A percentile compares a stretch with the other conserved stretches of the same genome.
Evolutionary conservation across 208 protist species (phyloP).

Genomic region (Leptomonas pyrrhocoris): DNA sequence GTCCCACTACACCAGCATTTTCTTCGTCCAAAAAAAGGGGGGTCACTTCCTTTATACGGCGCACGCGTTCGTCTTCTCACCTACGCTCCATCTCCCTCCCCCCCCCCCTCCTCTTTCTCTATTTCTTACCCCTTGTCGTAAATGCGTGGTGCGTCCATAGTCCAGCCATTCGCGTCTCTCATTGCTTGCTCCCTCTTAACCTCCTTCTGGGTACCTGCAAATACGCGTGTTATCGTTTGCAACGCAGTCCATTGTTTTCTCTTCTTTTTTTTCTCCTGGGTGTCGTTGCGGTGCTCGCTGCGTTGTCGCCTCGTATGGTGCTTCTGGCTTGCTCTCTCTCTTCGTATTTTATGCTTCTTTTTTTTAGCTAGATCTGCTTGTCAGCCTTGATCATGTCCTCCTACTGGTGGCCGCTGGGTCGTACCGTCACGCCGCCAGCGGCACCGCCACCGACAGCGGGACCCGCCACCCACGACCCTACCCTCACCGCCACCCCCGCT

Average conservation of each 20-base stretch:
- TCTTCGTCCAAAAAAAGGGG: too few species aligned
- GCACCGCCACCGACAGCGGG: neutral
- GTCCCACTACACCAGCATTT: too few species aligned
- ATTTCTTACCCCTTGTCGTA: neutral
- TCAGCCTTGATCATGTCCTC: slow-evolving; percentile 18
- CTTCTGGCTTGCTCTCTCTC: too few species aligned
- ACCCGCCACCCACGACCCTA: neutral
- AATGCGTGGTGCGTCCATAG: too few species aligned
- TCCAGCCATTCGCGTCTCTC: too few species aligned
- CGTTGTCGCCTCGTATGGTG: too few species aligned
- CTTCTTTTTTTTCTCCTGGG: neutral
- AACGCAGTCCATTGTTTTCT: too few species aligned
- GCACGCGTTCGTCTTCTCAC: neutral
- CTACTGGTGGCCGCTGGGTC: slow-evolving; percentile 32
- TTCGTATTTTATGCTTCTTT: neutral
- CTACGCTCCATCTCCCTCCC: neutral
- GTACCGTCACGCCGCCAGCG: neutral
- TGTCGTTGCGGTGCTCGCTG: too few species aligned
- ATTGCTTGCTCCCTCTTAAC: too few species aligned
- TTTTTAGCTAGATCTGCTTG: neutral
- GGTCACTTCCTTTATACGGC: too few species aligned
- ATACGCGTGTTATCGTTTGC: too few species aligned
- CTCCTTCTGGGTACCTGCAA: too few species aligned
- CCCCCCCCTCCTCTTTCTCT: neutral
- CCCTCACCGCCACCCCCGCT: neutral